Evolutionary conservation across 805 yeast genomes (phyloP).

Genomic region (Torulaspora franciscae): DNA sequence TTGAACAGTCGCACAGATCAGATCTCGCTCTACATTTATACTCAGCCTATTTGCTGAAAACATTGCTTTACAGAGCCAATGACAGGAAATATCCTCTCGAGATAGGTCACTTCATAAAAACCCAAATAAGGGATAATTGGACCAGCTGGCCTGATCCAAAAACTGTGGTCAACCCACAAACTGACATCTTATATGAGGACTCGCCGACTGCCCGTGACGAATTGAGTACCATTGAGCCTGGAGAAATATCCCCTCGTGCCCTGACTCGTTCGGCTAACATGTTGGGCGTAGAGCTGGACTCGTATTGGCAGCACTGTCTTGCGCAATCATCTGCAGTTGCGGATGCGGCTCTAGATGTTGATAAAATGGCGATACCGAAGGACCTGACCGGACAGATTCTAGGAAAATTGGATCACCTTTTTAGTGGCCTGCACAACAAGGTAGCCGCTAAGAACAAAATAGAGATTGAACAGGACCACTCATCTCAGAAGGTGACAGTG

Average conservation of each 20-base stretch:
- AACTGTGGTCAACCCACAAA: conserved; percentile 31
- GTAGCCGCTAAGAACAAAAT: conserved; percentile 26
- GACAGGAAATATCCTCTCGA: conserved; percentile 31
- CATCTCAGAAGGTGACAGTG: conserved; percentile 12
- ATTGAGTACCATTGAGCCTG: conserved; percentile 10
- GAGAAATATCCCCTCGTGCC: conserved; percentile 27
- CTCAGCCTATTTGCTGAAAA: conserved; percentile 43
- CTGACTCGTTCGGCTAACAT: conserved; percentile 24
- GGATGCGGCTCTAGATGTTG: conserved; percentile 23
- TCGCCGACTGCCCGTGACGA: neutral
- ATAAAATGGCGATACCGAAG: conserved; percentile 23
- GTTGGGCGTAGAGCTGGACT: conserved; percentile 28
- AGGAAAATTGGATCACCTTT: conserved; percentile 27
- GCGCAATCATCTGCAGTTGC: conserved; percentile 16
- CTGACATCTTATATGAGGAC: conserved; percentile 27
- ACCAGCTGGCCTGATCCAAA: conserved; percentile 54
- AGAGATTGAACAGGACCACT: conserved; percentile 16
- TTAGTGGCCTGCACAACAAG: conserved; percentile 26
- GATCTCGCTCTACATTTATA: conserved; percentile 66
- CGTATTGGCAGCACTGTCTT: conserved; percentile 28
- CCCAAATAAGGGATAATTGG: conserved; percentile 41
- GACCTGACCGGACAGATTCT: conserved; percentile 19
- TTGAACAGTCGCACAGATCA: conserved; percentile 47
- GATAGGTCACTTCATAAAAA: conserved; percentile 35
- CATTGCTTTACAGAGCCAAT: conserved; percentile 26